A percentile compares a stretch with the other conserved stretches of the same genome.
Evolutionary conservation across 176 grass and related monocot species (phyloP).

Genomic region (Aegilops speltoides): DNA sequence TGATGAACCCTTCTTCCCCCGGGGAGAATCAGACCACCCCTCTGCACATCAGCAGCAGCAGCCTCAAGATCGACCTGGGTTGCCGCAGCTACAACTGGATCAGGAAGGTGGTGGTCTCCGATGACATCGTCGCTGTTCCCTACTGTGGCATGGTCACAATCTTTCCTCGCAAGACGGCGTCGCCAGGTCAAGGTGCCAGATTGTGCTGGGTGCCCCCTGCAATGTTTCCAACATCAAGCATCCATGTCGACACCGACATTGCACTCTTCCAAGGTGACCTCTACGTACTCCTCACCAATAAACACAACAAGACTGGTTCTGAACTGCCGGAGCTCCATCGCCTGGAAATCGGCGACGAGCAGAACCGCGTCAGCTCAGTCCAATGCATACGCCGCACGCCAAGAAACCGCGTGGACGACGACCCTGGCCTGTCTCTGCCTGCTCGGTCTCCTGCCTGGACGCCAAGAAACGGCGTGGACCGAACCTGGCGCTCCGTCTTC

Average conservation of each 20-base stretch:
- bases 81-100: background rate
- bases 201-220: background rate
- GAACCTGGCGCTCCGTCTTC: background rate
- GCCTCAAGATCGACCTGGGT: background rate
- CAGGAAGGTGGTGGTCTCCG: background rate
- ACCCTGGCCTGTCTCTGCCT: too few relatives aligned
- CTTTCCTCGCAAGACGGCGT: background rate
- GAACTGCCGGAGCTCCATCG: background rate
- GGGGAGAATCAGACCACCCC: background rate
- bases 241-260: background rate
- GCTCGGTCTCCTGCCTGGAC: too few relatives aligned
- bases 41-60: background rate
- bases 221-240: rapidly evolving
- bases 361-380: background rate
- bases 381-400: background rate
- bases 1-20: background rate
- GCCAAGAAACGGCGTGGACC: background rate
- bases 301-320: too few relatives aligned
- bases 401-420: background rate
- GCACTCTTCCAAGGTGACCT: background rate
- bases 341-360: background rate
- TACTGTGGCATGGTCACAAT: background rate
- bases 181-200: background rate
- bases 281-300: background rate
- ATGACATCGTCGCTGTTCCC: background rate